Evolutionary conservation across 306 rosid species (phyloP), one percentile per base, ranked within the genome.

Genomic region (Cucurbita ficifolia): DNA sequence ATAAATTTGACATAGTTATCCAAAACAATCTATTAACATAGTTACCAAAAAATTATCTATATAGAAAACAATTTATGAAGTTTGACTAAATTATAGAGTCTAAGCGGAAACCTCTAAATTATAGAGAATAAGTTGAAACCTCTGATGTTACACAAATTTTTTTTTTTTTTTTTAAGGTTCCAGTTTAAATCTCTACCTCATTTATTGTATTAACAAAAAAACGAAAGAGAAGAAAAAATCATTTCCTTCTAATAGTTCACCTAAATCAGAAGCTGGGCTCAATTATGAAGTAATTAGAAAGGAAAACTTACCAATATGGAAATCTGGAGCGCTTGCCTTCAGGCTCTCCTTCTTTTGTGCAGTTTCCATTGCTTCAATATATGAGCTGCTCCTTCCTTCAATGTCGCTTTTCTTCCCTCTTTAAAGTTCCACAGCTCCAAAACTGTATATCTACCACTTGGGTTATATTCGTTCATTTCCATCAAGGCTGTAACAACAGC

Each of bases 371-470:
- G 81, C 69, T 21, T 79, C 29, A 93, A 48, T 51, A 90, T 8
- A 73, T 72, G 52, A 0, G 39, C 14, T 43, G 81, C 78, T 40
- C 90, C 97, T 79, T 94, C 97, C 74, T 77, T 76, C 60, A 90
- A 42, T 0, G 76, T 46, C 5, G 98, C 98, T 77, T 76, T 87
- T 79, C 86, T 86, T 72, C 77, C 86, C 72, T 86, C 88, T 55
- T 82, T 81, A 11, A 61, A 75, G 82, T 87, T 89, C 96, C 97
- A 93, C 16, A 89, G 77, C 68, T 93, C 97, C 3, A 42, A 63
- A 64, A 86, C 0, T 6, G 75, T 18, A 70, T 88, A 90, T 77
- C 98, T 81, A 13, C 98, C 98, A 80, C 98, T 93, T 6, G 97
- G 86, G 68, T 93, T 90, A 76, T 86, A 87, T 45, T 87, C 86